Conservation (phyloP, 805 yeast species). For the Ogataea methylovora region DNA sequence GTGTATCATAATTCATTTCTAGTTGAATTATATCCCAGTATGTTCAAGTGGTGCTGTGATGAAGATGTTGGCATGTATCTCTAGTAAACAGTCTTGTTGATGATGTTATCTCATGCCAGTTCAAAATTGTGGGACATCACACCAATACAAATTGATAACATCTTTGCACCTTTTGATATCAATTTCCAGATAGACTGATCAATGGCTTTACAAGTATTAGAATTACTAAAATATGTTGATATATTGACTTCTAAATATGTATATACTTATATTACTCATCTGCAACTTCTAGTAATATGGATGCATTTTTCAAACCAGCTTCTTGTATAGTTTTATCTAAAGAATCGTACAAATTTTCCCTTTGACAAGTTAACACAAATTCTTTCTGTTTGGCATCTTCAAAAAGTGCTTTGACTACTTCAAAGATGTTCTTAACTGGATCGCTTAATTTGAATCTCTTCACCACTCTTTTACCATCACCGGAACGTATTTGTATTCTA, state of each 20-base stretch:
- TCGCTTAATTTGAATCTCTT: constrained; percentile 59
- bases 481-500: constrained; percentile 80
- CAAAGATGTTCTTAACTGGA: constrained; percentile 52
- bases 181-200: too few species aligned
- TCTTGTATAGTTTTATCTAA: constrained; percentile 56
- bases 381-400: constrained; percentile 33
- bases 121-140: too few species aligned
- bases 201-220: too few species aligned
- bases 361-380: constrained; percentile 52
- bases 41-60: too few species aligned
- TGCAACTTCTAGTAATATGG: constrained; percentile 56
- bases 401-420: constrained; percentile 56
- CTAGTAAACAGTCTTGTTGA: too few species aligned
- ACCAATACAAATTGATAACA: too few species aligned
- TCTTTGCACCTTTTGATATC: too few species aligned
- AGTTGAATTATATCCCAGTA: too few species aligned
- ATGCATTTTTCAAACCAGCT: constrained; percentile 78
- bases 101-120: too few species aligned
- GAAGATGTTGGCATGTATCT: too few species aligned
- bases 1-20: constrained; percentile 17
- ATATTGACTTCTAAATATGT: neutral
- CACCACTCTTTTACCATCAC: constrained; percentile 77
- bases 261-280: constrained; percentile 12
- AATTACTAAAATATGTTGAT: too few species aligned
- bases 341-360: constrained; percentile 47